Evolutionary conservation across 2,329 filamentous ascomycete genomes (phyloP), one percentile per base, ranked within the genome.

Genomic region (Nothophoma quercina): DNA sequence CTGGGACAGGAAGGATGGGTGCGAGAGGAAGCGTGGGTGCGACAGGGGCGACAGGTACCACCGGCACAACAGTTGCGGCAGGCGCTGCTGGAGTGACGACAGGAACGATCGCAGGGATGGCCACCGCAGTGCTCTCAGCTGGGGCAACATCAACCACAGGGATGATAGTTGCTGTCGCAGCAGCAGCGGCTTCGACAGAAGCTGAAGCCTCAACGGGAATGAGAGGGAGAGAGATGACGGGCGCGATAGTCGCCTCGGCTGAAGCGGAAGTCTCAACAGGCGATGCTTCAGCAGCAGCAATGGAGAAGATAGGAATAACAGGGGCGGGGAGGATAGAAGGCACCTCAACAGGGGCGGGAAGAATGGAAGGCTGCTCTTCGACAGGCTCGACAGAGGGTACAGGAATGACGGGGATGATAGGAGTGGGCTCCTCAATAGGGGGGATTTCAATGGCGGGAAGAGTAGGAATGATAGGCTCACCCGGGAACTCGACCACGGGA

Each of bases 401-500:
- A 26, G 44, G 19, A 26, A 40, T 15, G 6, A 40, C 15, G 16
- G 38, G 18, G 22, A 18, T 6, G 15, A 21, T 9, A 16, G 34
- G 21, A 25, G 32, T 33, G 16, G 39, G 19, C 19, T 18, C 36
- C 33, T n/a, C 22, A 13, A 22, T 21, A 25, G 26, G 16, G 15
- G 41, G 22, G 8, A 9, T 26, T 26, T 43, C 33, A 44, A 42
- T 16, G 10, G 18, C 13, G 25, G 43, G 43, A 15, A 38, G 13
- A 26, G 25, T 36, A 30, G 43, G 43, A 29, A 38, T 10, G 21
- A 33, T 36, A 19, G n/a, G 51, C 56, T 56, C 33, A 56, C 56
- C 56, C 42, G 52, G 48, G 45, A 58, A 52, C 18, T 58, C 43
- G 1, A 56, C 19, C 12, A 46, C 32, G 1, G 52, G 44, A 13